Evolutionary conservation across 2,329 filamentous ascomycete genomes (phyloP), one percentile per base, ranked within the genome.

Genomic region (Colletotrichum tropicale): DNA sequence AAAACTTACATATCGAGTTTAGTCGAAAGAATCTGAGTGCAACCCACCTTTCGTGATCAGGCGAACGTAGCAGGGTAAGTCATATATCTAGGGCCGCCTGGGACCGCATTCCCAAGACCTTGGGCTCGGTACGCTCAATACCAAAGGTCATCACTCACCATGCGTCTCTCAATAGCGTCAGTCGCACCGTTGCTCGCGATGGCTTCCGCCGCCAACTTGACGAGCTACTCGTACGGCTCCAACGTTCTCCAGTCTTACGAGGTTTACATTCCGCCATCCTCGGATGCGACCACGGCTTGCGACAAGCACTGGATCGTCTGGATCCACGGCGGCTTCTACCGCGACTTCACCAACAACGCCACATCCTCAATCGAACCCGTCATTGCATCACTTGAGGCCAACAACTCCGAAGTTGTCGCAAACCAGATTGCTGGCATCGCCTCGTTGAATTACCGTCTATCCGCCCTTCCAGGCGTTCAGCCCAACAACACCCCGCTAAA

Each of bases 301-400:
- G 16, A 72, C 12, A 75, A 75, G 38, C 62, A 72, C 69, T 75
- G 72, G 72, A 56, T 75, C 3, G 55, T 72, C 18, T 75, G 65
- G 52, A 30, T 75, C 10, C 72, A 75, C 30, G 72, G 72, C 6
- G 72, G 72, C 4, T 75, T 75, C 38, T 75, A 72, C 56, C 72
- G 72, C 15, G 69, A 75, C 69, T 62, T 75, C n/a, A 62, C 69
- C 24, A 62, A 72, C 24, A 72, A 72, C n/a, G 24, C 72, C 10
- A 75, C 72, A 5, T 43, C 60, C 55, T 58, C 55, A 58, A 21
- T 75, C 24, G 30, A 66, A 12, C 61, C 72, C 8, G 72, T 62
- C 38, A 67, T 75, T 12, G 55, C 69, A 38, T 60, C 61, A 5
- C 69, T 75, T 18, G 69, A 72, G 16, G 62, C 62, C 4, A 64